A percentile compares a stretch with the other conserved stretches of the same genome.
Conservation (phyloP, 1,284 basidiomycete species). For the Erythrobasidium hasegawianum region DNA sequence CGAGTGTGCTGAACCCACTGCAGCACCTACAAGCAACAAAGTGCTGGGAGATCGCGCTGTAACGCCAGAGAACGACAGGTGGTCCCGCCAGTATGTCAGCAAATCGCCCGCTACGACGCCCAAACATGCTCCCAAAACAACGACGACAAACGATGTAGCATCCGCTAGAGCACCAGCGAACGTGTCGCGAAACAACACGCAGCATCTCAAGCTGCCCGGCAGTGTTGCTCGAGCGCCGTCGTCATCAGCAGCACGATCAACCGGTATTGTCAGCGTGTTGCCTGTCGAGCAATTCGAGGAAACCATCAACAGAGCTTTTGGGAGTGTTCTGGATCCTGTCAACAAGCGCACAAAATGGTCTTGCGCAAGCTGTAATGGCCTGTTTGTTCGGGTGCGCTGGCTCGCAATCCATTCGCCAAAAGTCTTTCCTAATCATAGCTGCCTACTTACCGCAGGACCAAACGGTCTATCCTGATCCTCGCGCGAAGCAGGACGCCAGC, state of each 20-base stretch:
- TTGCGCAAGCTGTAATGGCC: constrained; percentile 16
- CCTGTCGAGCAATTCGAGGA: constrained; percentile 27
- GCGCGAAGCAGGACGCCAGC: constrained; percentile 11
- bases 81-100: constrained; percentile 16
- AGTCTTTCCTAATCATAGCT: neutral
- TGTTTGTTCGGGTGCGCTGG: constrained; percentile 12
- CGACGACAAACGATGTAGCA: neutral
- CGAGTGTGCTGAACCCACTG: neutral
- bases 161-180: neutral
- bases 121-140: neutral
- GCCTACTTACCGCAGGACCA: constrained; percentile 10
- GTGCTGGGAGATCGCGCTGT: constrained; percentile 22
- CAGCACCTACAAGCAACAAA: constrained; percentile 23
- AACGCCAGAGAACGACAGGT: constrained; percentile 27
- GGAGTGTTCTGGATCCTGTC: constrained; percentile 23
- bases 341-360: constrained; percentile 19
- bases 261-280: neutral
- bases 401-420: no score
- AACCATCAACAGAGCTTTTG: constrained; percentile 30
- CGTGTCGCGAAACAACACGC: constrained; percentile 10
- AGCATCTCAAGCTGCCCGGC: constrained; percentile 22
- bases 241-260: neutral
- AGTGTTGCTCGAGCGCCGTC: neutral
- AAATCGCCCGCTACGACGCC: constrained; percentile 25
- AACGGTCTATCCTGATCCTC: constrained; percentile 29